Conservation (phyloP, 75 land plant species). For the Sequoiadendron giganteum region DNA sequence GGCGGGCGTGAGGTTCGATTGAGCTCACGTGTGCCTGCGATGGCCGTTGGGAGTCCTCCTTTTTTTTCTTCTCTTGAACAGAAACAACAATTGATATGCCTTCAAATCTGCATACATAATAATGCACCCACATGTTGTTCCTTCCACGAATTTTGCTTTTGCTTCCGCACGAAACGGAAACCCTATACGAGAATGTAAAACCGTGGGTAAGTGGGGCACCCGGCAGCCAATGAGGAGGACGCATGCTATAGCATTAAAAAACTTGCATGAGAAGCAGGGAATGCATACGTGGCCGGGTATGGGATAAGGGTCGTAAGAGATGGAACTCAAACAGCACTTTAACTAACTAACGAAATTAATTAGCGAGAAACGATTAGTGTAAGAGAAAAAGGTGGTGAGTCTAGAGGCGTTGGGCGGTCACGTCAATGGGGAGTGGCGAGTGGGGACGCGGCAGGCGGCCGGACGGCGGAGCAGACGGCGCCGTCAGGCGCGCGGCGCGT, state of each 20-base stretch:
- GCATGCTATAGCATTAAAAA: neutral
- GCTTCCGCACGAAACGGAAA: slow-evolving; percentile 5
- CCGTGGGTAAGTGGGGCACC: neutral
- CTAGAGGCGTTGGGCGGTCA: neutral
- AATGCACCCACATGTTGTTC: slow-evolving; percentile 2
- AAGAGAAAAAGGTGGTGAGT: neutral
- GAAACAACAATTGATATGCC: neutral
- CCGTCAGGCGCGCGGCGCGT: slow-evolving; percentile 14
- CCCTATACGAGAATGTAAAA: neutral
- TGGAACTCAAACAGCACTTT: neutral
- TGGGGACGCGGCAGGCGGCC: slow-evolving; percentile 16
- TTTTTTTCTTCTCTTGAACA: neutral
- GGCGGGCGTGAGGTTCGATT: slow-evolving; percentile 5
- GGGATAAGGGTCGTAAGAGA: neutral
- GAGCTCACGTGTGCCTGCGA: slow-evolving; percentile 7
- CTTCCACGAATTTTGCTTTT: neutral
- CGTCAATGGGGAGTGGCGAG: neutral
- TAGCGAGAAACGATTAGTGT: neutral
- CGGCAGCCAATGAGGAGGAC: neutral
- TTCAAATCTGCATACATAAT: neutral
- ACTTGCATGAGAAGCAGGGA: neutral
- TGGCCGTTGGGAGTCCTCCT: neutral
- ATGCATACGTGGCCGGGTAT: neutral
- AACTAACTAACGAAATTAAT: neutral
- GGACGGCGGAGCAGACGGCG: slow-evolving; percentile 18